Conservation (phyloP, 73 alveolate genomes). For the Paramecium pentaurelia region DNA sequence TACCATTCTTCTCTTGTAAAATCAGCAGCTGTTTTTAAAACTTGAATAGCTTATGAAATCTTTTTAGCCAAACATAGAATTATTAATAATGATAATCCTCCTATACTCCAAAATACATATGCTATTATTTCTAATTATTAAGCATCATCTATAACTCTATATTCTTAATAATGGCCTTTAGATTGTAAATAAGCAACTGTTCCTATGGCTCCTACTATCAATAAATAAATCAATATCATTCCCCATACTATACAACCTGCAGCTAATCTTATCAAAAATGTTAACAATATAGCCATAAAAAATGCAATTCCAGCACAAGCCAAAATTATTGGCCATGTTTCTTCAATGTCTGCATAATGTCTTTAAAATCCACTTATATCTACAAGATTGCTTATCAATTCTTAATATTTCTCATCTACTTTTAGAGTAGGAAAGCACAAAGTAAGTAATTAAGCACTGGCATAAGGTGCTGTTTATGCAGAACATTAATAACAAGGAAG, state of each 20-base stretch:
- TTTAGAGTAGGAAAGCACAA: not conserved
- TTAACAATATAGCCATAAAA: not conserved
- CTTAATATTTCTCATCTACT: not conserved
- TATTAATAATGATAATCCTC: slow-evolving; percentile 61
- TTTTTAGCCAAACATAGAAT: slow-evolving; percentile 73
- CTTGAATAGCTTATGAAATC: slow-evolving; percentile 74
- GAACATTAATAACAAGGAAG: not conserved
- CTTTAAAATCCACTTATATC: not conserved
- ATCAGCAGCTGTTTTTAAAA: slow-evolving; percentile 77
- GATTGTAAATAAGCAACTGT: not conserved
- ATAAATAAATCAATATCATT: not conserved
- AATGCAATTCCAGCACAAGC: not conserved
- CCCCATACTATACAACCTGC: slow-evolving; percentile 60
- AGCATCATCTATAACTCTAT: slow-evolving; percentile 58
- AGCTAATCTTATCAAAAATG: slow-evolving; percentile 14
- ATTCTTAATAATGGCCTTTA: slow-evolving; percentile 59
- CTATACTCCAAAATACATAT: slow-evolving; percentile 61
- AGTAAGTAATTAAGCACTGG: not conserved
- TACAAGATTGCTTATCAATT: not conserved
- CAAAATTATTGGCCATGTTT: slow-evolving; percentile 39
- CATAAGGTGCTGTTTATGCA: not conserved
- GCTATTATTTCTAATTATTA: slow-evolving; percentile 53
- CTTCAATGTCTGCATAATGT: slow-evolving; percentile 5
- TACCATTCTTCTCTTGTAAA: slow-evolving; percentile 48
- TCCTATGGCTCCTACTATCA: slow-evolving; percentile 2